phyloP scores from a whole-genome alignment of 1,139 yeast species.

The Debaryomyces nepalensis region DNA sequence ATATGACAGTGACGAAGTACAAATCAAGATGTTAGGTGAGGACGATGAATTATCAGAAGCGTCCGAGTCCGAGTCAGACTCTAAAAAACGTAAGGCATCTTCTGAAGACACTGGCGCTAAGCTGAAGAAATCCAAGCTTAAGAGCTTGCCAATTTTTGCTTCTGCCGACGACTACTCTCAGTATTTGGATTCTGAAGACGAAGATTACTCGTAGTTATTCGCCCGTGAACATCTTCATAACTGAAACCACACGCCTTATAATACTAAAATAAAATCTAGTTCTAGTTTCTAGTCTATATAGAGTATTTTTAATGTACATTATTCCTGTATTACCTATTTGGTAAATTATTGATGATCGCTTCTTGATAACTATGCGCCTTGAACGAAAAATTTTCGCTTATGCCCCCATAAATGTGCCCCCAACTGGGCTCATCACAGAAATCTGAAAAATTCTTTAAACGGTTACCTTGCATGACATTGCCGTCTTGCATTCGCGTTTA shows the following conservation, averaged over 20 bases:
- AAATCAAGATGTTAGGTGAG: constrained; percentile 27
- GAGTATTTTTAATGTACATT: constrained; percentile 4
- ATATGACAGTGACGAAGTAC: constrained; percentile 40
- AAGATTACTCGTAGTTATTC: constrained; percentile 37
- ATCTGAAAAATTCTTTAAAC: constrained; percentile 6
- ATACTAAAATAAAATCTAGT: neutral
- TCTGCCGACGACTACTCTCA: constrained; percentile 88
- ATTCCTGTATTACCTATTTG: neutral
- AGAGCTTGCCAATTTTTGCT: constrained; percentile 82
- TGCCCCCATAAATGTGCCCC: neutral
- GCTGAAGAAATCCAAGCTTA: constrained; percentile 62
- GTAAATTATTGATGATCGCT: constrained; percentile 3
- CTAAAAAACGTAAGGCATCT: constrained; percentile 31
- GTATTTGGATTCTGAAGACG: constrained; percentile 69
- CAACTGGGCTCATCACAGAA: neutral
- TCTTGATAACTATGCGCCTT: constrained; percentile 3
- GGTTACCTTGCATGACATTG: constrained; percentile 11
- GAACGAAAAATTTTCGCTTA: neutral
- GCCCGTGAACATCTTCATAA: neutral
- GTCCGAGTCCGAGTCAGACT: constrained; percentile 13
- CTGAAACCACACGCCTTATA: neutral
- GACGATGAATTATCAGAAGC: constrained; percentile 15
- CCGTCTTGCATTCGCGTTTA: constrained; percentile 4
- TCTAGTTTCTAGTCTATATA: neutral
- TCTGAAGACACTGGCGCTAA: constrained; percentile 28